Evolutionary conservation across 2,329 filamentous ascomycete species (phyloP).

Genomic region (Aureobasidium sp.): DNA sequence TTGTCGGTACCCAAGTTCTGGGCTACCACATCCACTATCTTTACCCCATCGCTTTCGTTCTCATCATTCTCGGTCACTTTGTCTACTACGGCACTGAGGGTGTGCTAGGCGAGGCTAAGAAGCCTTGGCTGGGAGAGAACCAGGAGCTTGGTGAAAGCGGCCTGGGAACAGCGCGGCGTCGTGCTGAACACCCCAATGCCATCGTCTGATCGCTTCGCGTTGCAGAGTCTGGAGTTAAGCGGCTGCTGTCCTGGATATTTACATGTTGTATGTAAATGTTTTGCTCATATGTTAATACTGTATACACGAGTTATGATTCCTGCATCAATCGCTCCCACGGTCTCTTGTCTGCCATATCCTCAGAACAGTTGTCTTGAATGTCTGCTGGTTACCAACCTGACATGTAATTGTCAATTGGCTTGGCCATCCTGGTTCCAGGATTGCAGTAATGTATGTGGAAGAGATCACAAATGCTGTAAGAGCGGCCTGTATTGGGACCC

Average conservation of each 20-base stretch:
- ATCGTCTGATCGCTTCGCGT: not conserved
- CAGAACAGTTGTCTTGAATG: not conserved
- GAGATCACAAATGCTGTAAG: too few relatives aligned
- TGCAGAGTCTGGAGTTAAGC: not conserved
- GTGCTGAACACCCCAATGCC: conserved; percentile 26
- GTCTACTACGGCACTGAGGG: conserved; percentile 82
- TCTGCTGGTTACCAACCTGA: not conserved
- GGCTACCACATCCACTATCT: conserved; percentile 73
- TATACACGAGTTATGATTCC: not conserved
- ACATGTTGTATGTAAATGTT: not conserved
- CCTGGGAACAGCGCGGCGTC: conserved; percentile 76
- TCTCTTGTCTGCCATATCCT: not conserved
- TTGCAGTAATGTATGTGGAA: too few relatives aligned
- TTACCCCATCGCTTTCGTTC: conserved; percentile 91
- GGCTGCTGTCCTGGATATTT: not conserved
- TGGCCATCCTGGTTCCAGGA: too few relatives aligned
- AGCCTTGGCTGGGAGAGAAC: conserved; percentile 87
- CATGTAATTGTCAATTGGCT: too few relatives aligned
- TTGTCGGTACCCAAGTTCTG: conserved; percentile 86
- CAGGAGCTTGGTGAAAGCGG: conserved; percentile 77
- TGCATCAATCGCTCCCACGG: not conserved
- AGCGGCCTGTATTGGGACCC: too few relatives aligned
- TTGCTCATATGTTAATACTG: not conserved
- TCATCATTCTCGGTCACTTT: conserved; percentile 79
- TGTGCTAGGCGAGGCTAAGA: conserved; percentile 77